Conservation (phyloP, 768 basidiomycete genomes). For the Suillus weaverae region DNA sequence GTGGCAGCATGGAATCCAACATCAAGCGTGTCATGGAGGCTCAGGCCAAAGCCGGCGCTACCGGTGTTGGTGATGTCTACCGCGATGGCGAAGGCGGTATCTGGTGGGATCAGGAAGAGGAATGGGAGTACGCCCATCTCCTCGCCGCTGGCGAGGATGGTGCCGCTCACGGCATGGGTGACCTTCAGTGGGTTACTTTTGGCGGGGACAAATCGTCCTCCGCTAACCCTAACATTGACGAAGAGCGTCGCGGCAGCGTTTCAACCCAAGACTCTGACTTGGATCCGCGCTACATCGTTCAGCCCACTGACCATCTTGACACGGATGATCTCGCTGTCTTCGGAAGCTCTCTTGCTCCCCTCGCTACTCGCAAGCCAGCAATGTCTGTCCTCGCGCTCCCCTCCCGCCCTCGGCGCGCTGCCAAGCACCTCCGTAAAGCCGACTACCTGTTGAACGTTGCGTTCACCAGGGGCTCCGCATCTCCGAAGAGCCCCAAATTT, state of each 20-base stretch:
- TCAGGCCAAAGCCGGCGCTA: conserved; percentile 47
- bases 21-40: conserved; percentile 53
- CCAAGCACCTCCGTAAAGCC: conserved; percentile 40
- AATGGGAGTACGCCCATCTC: conserved; percentile 66
- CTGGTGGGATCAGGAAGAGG: conserved; percentile 75
- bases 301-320: conserved; percentile 30
- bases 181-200: conserved; percentile 48
- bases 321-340: conserved; percentile 39
- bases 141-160: conserved; percentile 41
- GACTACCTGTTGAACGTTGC: conserved; percentile 35
- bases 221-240: conserved; percentile 13
- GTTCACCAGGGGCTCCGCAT: conserved; percentile 18
- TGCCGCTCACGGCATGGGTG: conserved; percentile 25
- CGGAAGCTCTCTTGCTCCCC: conserved; percentile 26
- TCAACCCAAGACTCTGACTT: conserved; percentile 57
- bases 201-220: conserved; percentile 26
- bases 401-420: conserved; percentile 33
- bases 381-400: conserved; percentile 39
- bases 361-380: conserved; percentile 30
- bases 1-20: conserved; percentile 58
- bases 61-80: conserved; percentile 50
- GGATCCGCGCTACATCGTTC: conserved; percentile 49
- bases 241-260: conserved; percentile 43
- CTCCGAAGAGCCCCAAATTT: conserved; percentile 18
- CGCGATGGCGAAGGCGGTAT: conserved; percentile 61